Evolutionary conservation across 139 green algal species (phyloP).

Genomic region (Volvox reticuliferus): DNA sequence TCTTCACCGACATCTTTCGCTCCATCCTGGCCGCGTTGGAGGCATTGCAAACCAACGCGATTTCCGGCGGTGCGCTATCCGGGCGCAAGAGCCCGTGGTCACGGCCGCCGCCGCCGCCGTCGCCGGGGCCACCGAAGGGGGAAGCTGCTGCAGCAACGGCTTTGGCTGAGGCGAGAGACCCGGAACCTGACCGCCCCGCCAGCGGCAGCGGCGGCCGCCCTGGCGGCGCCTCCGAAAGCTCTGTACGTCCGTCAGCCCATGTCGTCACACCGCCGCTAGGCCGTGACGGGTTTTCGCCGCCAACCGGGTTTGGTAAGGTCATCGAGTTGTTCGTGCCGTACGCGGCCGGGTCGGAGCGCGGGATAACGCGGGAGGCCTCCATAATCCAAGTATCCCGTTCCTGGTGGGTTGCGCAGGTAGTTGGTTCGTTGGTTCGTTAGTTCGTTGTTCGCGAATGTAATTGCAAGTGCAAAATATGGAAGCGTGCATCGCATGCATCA

Average conservation of each 20-base stretch:
- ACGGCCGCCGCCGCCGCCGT: background rate
- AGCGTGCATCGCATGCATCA: background rate
- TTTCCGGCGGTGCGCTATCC: slow-evolving; percentile 23
- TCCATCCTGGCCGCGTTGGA: background rate
- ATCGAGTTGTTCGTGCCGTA: background rate
- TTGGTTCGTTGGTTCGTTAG: background rate
- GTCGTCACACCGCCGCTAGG: too few relatives aligned
- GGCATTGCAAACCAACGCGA: slow-evolving; percentile 24
- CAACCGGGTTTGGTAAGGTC: too few relatives aligned
- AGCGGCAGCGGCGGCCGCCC: background rate
- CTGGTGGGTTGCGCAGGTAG: background rate
- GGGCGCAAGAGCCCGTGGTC: background rate
- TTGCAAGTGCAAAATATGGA: background rate
- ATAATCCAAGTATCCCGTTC: slow-evolving; percentile 43
- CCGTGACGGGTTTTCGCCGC: too few relatives aligned
- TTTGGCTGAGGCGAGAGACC: background rate
- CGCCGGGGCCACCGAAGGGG: background rate
- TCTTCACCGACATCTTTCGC: background rate
- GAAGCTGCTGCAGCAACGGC: background rate
- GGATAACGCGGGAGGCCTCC: slow-evolving; percentile 37
- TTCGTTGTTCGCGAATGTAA: background rate
- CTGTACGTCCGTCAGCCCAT: too few relatives aligned
- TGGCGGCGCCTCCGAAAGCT: too few relatives aligned
- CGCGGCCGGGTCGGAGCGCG: slow-evolving; percentile 2
- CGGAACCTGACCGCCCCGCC: background rate